Evolutionary conservation across 192 early-diverging fungal species (phyloP), one percentile per base, ranked within the genome.

Genomic region (Podila epigama): DNA sequence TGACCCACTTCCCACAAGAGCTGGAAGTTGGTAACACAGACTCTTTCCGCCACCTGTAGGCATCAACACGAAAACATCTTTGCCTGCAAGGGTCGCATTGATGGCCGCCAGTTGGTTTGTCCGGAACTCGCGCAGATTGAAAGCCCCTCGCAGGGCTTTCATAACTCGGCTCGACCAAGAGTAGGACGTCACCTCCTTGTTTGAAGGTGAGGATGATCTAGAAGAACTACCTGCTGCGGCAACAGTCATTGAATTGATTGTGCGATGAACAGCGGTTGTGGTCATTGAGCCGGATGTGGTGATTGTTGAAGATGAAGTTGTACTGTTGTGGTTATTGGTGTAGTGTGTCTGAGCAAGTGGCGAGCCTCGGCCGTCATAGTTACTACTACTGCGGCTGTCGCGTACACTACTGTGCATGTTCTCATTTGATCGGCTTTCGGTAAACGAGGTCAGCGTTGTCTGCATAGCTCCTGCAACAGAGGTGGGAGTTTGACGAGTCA

Each of bases 21-120:
- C 92, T 1, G 95, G 96, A 28, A 98, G 83, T 82, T 96, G 94
- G 67, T 96, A 98, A 72, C 96, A 98, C 35, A 98, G 79, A 75
- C 90, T 92, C 70, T 98, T 98, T 7, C 96, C 96, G 0, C 96
- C 96, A 34, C 96, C 96, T 1, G 96, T 98, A 4, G 96, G 96
- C 96, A 98, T 98, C 34, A 98, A 80, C 37, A 98, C 92, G 88
- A 98, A 98, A 5, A 91, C 89, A 58, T 98, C 96, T 53, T 90
- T 84, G 5, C 94, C 94, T 15, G 80, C 65, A 7, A 97, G 67
- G 1, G 95, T 92, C 1, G 93, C 89, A 70, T 97, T 95, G 69
- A 99, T 95, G 2, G 92, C 95, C 29, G 92, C 92, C 11, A 93
- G 70, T 72, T 99, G 97, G 60, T 96, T 92, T 15, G 85, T 81